Evolutionary conservation across 306 rosid species (phyloP), one percentile per base, ranked within the genome.

Genomic region (Cucumis hystrix): DNA sequence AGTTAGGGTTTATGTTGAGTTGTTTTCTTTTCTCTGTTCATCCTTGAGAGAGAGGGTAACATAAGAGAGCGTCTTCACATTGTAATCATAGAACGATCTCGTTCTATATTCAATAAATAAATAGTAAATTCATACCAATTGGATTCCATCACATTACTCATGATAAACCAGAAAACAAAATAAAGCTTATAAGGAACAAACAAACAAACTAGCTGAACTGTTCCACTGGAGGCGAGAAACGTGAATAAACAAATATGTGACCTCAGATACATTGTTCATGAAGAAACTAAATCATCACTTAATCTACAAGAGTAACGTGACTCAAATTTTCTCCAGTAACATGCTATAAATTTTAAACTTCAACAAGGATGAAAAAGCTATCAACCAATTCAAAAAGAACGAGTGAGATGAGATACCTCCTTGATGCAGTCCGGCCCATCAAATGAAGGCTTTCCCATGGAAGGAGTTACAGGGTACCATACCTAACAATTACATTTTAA

Each of bases 381-480:
- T 33, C 51, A 8, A 76, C 20, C 51, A 75, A 35, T 7, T 20
- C 1, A 0, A 57, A 37, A 76, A 75, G 12, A 58, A 59, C 12
- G 16, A 43, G 18, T 14, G 20, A 35, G 69, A 76, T 40, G 55
- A 20, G 56, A 54, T 75, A 95, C 97, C 98, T 95, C 91, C 78
- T 86, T 84, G 79, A 89, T 85, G 85, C 98, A 92, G 79, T 92
- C 96, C 33, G 90, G 96, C 21, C 93, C 98, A 75, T 90, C 88
- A 85, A 90, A 90, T 66, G 98, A 89, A 13, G 90, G 47, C 85
- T 94, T 94, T 17, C 96, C 97, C 97, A 95, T 88, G 54, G 90
- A 88, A 71, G 92, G 81, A 54, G 96, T 88, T 55, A 92, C 97
- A 13, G 98, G 98, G 77, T 92, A 85, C 98, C 97, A 89, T 4